A percentile compares a stretch with the other conserved stretches of the same genome.
Evolutionary conservation across 352 stramenopile species (phyloP).

Genomic region (Pythium grandisporangium): DNA sequence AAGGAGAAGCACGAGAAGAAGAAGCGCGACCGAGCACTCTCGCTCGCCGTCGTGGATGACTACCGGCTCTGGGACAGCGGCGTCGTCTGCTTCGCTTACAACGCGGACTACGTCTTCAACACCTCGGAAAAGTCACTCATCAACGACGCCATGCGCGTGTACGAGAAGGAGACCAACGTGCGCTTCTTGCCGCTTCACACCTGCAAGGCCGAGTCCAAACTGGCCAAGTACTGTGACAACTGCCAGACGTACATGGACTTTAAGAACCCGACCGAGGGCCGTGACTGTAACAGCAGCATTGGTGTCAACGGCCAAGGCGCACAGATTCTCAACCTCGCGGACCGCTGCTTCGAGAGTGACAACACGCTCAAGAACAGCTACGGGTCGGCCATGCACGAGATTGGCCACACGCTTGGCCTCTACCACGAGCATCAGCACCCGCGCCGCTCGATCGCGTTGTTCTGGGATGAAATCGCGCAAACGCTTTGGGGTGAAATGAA

Average conservation of each 20-base stretch:
- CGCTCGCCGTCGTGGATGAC: constrained; percentile 49
- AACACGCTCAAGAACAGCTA: constrained; percentile 64
- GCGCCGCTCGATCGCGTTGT: constrained; percentile 50
- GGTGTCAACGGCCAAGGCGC: constrained; percentile 49
- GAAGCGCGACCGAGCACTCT: constrained; percentile 32
- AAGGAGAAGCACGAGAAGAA: constrained; percentile 11
- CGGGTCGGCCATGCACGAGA: constrained; percentile 74
- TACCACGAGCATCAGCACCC: constrained; percentile 83
- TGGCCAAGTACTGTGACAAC: constrained; percentile 44
- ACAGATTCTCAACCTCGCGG: constrained; percentile 66
- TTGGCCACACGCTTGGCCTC: constrained; percentile 63
- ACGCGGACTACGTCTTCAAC: constrained; percentile 57
- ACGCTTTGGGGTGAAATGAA: constrained; percentile 69
- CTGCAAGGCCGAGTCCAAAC: constrained; percentile 34
- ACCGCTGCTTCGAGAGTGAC: constrained; percentile 71
- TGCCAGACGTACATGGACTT: constrained; percentile 72
- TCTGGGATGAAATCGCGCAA: constrained; percentile 69
- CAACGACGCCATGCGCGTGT: constrained; percentile 52
- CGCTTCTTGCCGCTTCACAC: constrained; percentile 48
- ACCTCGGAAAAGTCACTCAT: constrained; percentile 43
- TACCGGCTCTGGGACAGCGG: constrained; percentile 53
- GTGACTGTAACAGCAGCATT: constrained; percentile 75
- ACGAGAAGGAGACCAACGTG: constrained; percentile 59
- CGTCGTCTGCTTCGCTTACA: constrained; percentile 70
- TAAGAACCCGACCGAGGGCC: constrained; percentile 55